These are phyloP conservation scores for Penicillium alfredii DNA, from an alignment of 495 filamentous ascomycete species.

Conservation along the genomic window DNA sequence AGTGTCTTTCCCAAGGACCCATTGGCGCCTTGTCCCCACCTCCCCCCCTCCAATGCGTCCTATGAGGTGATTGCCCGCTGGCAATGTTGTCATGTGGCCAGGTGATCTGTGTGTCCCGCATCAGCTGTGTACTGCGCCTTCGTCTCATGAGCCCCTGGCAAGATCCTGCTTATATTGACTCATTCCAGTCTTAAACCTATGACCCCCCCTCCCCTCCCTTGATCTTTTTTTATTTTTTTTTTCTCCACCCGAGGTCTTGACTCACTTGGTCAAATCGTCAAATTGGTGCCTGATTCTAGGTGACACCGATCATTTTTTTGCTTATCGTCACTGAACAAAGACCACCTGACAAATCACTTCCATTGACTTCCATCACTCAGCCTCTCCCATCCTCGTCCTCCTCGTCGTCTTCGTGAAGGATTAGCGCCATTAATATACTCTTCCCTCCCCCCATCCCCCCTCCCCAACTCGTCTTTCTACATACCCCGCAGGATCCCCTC, in stretches of 20 bases:
- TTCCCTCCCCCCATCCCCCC: neutral
- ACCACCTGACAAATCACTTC: slow-evolving; percentile 21
- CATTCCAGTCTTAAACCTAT: too few species aligned
- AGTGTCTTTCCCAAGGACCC: too few species aligned
- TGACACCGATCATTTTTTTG: too few species aligned
- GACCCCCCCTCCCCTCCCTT: too few species aligned
- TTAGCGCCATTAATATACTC: slow-evolving; percentile 29
- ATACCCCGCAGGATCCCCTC: too few species aligned
- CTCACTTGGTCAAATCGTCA: too few species aligned
- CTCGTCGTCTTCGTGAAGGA: slow-evolving; percentile 5
- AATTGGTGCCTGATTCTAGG: slow-evolving; percentile 15
- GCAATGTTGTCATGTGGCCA: slow-evolving; percentile 23
- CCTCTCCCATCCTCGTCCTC: too few species aligned
- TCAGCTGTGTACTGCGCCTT: too few species aligned
- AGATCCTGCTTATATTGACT: slow-evolving; percentile 5
- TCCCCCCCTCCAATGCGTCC: too few species aligned
- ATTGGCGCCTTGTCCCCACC: too few species aligned
- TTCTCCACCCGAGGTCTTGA: slow-evolving; percentile 1
- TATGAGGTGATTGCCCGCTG: slow-evolving; percentile 18
- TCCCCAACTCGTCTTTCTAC: neutral
- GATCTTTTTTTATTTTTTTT: too few species aligned
- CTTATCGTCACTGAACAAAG: slow-evolving; percentile 20
- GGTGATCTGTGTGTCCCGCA: neutral
- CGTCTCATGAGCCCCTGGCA: neutral
- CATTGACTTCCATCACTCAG: slow-evolving; percentile 16